Conservation (phyloP, 2,329 filamentous ascomycete genomes). For the Ceratocystis albifundus region DNA sequence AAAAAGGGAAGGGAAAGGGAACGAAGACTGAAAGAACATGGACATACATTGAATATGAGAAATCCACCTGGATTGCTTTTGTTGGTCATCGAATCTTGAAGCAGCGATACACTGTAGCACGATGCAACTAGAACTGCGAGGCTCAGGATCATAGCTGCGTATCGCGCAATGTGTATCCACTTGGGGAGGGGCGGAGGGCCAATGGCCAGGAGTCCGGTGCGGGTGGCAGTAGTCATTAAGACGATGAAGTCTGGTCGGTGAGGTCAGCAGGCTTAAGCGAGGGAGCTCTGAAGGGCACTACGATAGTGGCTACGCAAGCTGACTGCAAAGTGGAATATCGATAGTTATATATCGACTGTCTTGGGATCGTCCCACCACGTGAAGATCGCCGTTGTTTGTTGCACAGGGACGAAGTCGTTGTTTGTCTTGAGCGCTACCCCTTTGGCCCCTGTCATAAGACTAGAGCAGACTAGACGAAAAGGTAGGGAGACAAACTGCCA, state of each 20-base stretch:
- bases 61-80: conserved; percentile 33
- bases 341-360: neutral
- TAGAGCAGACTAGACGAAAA: neutral
- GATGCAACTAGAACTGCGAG: conserved; percentile 33
- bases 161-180: conserved; percentile 33
- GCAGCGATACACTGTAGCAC: conserved; percentile 34
- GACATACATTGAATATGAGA: conserved; percentile 38
- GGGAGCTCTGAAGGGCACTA: neutral
- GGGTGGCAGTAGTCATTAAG: neutral
- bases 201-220: conserved; percentile 30
- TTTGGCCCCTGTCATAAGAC: neutral
- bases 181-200: conserved; percentile 32
- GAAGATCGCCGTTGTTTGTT: neutral
- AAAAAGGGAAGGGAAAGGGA: conserved; percentile 17
- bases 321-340: neutral
- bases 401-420: neutral
- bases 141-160: conserved; percentile 33
- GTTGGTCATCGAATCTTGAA: conserved; percentile 24
- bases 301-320: neutral
- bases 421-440: neutral
- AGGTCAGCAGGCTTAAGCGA: neutral
- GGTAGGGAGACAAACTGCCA: too few species aligned
- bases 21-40: conserved; percentile 20
- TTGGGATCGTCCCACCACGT: neutral
- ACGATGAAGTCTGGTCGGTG: neutral